Conservation (phyloP, 192 early-diverging fungal species). For the Entomortierella beljakovae region DNA sequence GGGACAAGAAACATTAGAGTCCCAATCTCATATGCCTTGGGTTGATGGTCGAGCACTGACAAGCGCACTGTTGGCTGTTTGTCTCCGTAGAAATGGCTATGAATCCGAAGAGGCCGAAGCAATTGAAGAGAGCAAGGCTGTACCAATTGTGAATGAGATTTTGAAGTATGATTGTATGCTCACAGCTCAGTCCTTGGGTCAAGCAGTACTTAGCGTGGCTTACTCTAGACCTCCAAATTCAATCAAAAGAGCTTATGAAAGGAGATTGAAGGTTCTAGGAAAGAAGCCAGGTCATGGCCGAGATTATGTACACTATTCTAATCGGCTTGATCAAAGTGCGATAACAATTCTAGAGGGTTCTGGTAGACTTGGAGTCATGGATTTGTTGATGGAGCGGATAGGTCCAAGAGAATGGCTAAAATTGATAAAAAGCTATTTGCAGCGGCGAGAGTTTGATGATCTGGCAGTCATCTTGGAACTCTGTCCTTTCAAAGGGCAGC, state of each 20-base stretch:
- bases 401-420: slow-evolving; percentile 53
- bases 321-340: background rate
- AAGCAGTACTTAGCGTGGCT: slow-evolving; percentile 31
- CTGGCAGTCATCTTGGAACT: slow-evolving; percentile 24
- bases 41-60: slow-evolving; percentile 47
- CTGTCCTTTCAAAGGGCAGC: slow-evolving; percentile 43
- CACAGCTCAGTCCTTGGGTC: slow-evolving; percentile 44
- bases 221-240: slow-evolving; percentile 31
- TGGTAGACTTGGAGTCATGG: slow-evolving; percentile 20
- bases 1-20: background rate
- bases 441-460: slow-evolving; percentile 48
- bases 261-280: background rate
- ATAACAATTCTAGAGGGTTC: background rate
- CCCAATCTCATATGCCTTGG: slow-evolving; percentile 36
- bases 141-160: slow-evolving; percentile 36
- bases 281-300: background rate
- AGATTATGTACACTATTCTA: background rate
- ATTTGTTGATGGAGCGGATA: slow-evolving; percentile 39
- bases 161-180: slow-evolving; percentile 53
- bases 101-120: slow-evolving; percentile 27
- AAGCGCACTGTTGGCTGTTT: slow-evolving; percentile 41
- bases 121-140: slow-evolving; percentile 22
- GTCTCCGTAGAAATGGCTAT: slow-evolving; percentile 39
- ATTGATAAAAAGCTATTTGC: slow-evolving; percentile 42
- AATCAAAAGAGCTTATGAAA: slow-evolving; percentile 12